Conservation (phyloP, 768 basidiomycete species). For the Amanita inopinata region DNA sequence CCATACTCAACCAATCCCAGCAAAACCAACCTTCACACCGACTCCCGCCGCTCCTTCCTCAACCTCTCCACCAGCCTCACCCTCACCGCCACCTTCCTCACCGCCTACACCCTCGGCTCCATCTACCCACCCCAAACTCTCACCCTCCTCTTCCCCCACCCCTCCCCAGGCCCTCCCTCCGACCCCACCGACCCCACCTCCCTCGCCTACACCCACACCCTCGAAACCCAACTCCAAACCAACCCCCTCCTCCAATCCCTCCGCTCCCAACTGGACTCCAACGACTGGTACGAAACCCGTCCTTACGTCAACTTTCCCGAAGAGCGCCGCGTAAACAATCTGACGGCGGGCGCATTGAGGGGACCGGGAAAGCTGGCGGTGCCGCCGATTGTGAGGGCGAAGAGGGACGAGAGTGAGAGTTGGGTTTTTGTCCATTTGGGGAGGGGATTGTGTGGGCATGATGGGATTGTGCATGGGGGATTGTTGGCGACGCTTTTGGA, state of each 20-base stretch:
- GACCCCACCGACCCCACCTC: constrained; percentile 50
- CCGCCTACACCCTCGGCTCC: constrained; percentile 47
- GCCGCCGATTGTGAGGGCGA: constrained; percentile 65
- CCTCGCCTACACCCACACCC: constrained; percentile 38
- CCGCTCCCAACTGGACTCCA: constrained; percentile 36
- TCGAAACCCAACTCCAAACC: constrained; percentile 63
- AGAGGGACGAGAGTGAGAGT: constrained; percentile 67
- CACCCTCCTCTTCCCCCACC: constrained; percentile 64
- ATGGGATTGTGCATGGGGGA: constrained; percentile 93
- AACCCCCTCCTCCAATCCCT: constrained; percentile 47
- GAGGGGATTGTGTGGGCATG: constrained; percentile 80
- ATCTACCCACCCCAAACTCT: constrained; percentile 62
- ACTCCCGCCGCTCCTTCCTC: not conserved
- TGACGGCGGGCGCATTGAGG: constrained; percentile 77
- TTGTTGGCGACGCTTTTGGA: constrained; percentile 85
- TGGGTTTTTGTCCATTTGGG: constrained; percentile 74
- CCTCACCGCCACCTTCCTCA: constrained; percentile 22
- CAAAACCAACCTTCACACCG: not conserved
- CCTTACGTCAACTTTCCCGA: constrained; percentile 67
- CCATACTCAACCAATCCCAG: not conserved
- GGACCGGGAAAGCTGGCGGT: constrained; percentile 85
- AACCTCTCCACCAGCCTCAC: constrained; percentile 12
- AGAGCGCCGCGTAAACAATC: constrained; percentile 66
- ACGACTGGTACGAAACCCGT: constrained; percentile 68
- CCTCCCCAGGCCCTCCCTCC: constrained; percentile 58